Evolutionary conservation across 2,329 filamentous ascomycete genomes (phyloP).

Genomic region (Tolypocladium endophyticum): DNA sequence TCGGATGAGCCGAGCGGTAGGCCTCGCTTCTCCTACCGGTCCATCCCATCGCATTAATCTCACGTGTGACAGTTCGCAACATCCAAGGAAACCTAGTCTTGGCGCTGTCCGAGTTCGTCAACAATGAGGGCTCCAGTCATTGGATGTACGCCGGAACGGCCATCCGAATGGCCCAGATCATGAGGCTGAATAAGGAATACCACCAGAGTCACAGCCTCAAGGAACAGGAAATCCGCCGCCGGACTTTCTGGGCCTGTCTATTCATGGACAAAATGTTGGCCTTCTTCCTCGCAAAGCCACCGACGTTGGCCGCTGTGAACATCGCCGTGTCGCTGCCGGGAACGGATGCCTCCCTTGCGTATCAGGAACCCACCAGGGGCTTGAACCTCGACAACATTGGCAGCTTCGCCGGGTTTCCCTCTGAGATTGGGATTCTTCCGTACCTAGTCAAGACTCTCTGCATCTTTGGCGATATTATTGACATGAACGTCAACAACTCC

Average conservation of each 20-base stretch:
- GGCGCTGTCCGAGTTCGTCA: constrained; percentile 1
- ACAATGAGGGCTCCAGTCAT: constrained; percentile 10
- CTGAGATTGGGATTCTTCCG: constrained; percentile 7
- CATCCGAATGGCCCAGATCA: constrained; percentile 14
- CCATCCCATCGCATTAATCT: not conserved
- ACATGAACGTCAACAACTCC: constrained; percentile 4
- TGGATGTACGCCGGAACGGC: constrained; percentile 12
- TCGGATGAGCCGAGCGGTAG: constrained; percentile 6
- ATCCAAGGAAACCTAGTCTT: constrained; percentile 11
- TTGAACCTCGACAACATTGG: not conserved
- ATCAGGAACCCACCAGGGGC: not conserved
- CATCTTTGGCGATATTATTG: constrained; percentile 8
- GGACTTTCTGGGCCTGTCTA: constrained; percentile 17
- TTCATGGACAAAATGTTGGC: constrained; percentile 4
- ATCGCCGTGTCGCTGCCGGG: not conserved
- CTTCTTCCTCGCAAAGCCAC: not conserved
- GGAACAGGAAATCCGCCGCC: constrained; percentile 13
- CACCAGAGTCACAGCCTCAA: constrained; percentile 9
- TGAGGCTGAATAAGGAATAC: constrained; percentile 13
- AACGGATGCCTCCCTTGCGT: not conserved
- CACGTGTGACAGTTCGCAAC: constrained; percentile 4
- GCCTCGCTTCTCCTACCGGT: not conserved
- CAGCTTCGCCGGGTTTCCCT: constrained; percentile 3
- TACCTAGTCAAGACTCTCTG: constrained; percentile 9
- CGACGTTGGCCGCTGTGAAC: not conserved